Conservation (phyloP, 1,284 basidiomycete genomes). For the Malassezia cuniculi region DNA sequence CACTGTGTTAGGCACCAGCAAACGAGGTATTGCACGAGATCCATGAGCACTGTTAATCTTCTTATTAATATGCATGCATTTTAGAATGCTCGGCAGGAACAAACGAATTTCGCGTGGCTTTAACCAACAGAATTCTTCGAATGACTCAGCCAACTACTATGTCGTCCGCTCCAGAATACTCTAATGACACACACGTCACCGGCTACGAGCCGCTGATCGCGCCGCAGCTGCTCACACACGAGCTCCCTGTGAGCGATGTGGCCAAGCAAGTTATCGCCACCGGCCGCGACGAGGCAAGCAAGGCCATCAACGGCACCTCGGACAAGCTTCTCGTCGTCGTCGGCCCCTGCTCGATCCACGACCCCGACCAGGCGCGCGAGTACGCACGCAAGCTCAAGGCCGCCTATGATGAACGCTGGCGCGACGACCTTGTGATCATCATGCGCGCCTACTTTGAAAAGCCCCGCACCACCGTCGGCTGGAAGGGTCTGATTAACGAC, state of each 20-base stretch:
- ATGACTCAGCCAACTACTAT: no score
- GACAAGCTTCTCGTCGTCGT: conserved; percentile 44
- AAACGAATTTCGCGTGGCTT: no score
- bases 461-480: conserved; percentile 63
- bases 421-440: conserved; percentile 69
- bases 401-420: conserved; percentile 48
- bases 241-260: conserved; percentile 30
- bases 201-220: conserved; percentile 43
- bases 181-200: conserved; percentile 36
- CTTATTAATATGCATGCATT: no score
- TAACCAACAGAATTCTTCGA: no score
- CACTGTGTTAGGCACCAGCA: no score
- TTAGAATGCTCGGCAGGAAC: no score
- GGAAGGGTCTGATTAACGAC: conserved; percentile 61
- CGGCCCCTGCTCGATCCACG: conserved; percentile 93
- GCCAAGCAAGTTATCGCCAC: conserved; percentile 32
- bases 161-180: conserved; percentile 20
- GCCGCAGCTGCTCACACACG: conserved; percentile 34
- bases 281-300: conserved; percentile 25
- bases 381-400: conserved; percentile 55
- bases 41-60: no score
- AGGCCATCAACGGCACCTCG: conserved; percentile 38
- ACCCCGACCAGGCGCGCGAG: conserved; percentile 70
- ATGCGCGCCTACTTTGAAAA: conserved; percentile 84
- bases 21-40: no score